Base-by-base conservation (phyloP, 176 grass and related monocot genomes). In the Dactylis glomerata region DNA sequence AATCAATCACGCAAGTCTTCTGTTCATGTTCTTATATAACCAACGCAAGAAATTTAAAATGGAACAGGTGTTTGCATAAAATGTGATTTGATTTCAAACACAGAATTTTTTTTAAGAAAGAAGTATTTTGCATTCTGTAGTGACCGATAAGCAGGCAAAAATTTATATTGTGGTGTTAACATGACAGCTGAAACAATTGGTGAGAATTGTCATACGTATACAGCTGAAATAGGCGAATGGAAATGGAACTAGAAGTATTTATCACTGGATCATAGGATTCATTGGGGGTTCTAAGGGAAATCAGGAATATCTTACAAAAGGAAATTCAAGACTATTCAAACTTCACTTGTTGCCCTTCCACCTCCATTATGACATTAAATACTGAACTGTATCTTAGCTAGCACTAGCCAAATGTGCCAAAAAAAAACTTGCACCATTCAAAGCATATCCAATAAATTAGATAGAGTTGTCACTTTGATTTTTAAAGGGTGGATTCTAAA, bases 241-340 rank as follows among this genome's bases (percentile, higher is more conserved):
- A 54, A 75, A 24, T 34, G 41, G 51, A 75, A 17, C 27, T 47
- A 71, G 32, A 26, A 65, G 14, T 52, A 36, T 10, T 26, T n/a
- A 38, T 81, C 68, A 81, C n/a, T 81, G 42, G 9, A 81, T 42
- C 61, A 34, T 10, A 33, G 10, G 6, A 61, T 81, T 86, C 44
- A 30, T 61, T 81, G 51, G 6, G 34, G 75, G 10, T 50, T 75
- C 32, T 33, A 64, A 38, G 24, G 11, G 5, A 61, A 61, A 61
- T 61, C 57, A 28, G 12, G 5, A 70, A 5, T 70, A 70, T 69
- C 20, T 37, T 68, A n/a, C 64, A 68, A 68, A 37, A 37, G 64
- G 32, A 68, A 9, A 68, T n/a, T n/a, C 32, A 68, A 17, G 19
- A 17, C 54, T 24, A 57, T 57, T 34, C 47, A 28, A 54, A 14